These are phyloP conservation scores for Miscanthus sacchariflorus DNA, from an alignment of 202 grass and related monocot genomes.

Conservation along the genomic window DNA sequence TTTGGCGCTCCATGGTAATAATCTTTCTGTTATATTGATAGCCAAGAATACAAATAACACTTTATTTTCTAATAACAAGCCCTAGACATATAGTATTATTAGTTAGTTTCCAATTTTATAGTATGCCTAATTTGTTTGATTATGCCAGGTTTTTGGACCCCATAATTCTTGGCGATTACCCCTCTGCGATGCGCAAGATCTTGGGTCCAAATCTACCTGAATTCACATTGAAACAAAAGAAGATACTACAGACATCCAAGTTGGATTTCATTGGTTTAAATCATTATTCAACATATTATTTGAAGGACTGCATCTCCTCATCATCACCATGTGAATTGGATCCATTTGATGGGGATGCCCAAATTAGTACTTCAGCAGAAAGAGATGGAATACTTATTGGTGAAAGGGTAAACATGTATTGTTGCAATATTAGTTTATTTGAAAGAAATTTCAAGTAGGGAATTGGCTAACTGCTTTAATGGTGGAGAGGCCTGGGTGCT, in stretches of 20 bases:
- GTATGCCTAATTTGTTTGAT: neutral
- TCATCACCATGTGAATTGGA: constrained; percentile 52
- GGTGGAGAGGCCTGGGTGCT: no score
- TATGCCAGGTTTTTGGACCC: constrained; percentile 67
- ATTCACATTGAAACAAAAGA: constrained; percentile 61
- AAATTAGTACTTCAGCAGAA: constrained; percentile 6
- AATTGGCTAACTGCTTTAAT: no score
- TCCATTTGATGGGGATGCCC: constrained; percentile 43
- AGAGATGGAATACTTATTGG: constrained; percentile 53
- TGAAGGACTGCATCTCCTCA: constrained; percentile 64
- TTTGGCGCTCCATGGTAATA: constrained; percentile 62
- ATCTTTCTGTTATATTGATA: neutral
- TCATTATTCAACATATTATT: constrained; percentile 59
- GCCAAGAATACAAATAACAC: neutral
- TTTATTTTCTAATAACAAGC: neutral
- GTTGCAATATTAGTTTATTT: neutral
- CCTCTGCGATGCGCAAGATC: constrained; percentile 56
- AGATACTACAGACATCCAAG: constrained; percentile 46
- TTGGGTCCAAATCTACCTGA: constrained; percentile 56
- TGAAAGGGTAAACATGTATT: constrained; percentile 26
- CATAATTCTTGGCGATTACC: constrained; percentile 69
- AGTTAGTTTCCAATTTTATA: neutral
- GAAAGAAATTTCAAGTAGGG: no score
- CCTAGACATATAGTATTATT: neutral
- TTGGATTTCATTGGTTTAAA: constrained; percentile 75